These are phyloP conservation scores for Fusarium oxysporum DNA, from an alignment of 2,329 filamentous ascomycete genomes.

Conservation along the genomic window DNA sequence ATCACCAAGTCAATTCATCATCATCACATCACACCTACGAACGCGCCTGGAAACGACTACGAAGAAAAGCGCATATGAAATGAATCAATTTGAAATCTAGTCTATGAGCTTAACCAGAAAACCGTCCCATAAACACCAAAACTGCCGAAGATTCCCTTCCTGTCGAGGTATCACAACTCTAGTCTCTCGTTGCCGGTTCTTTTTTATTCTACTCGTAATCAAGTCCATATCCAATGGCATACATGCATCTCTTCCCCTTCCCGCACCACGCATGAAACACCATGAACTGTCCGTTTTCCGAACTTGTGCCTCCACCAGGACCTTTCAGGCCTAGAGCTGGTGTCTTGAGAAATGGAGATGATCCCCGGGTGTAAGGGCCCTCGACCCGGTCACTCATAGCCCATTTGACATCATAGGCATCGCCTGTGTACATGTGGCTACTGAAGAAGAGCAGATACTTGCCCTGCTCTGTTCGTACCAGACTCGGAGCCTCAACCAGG, in stretches of 20 bases:
- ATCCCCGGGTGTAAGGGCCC: constrained; percentile 54
- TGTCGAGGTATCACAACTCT: background rate
- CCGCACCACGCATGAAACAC: constrained; percentile 55
- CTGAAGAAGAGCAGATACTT: constrained; percentile 72
- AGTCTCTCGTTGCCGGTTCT: constrained; percentile 1
- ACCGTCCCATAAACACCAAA: constrained; percentile 16
- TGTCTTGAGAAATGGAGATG: constrained; percentile 50
- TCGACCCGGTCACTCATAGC: constrained; percentile 58
- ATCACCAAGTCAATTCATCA: background rate
- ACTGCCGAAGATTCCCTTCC: background rate
- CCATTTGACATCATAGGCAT: constrained; percentile 69
- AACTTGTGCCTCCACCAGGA: constrained; percentile 56
- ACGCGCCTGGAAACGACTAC: background rate
- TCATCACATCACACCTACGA: background rate
- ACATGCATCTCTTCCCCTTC: constrained; percentile 51
- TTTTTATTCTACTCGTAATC: background rate
- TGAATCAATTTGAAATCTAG: background rate
- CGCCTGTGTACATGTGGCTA: constrained; percentile 67
- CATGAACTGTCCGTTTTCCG: constrained; percentile 45
- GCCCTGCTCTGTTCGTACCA: constrained; percentile 59
- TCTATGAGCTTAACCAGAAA: constrained; percentile 7
- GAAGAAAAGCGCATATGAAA: background rate
- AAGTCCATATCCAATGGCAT: constrained; percentile 45
- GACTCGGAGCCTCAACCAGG: constrained; percentile 70
- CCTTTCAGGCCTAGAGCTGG: constrained; percentile 53